These are phyloP conservation scores for Ormosia emarginata DNA, from an alignment of 306 rosid species.

Conservation along the genomic window DNA sequence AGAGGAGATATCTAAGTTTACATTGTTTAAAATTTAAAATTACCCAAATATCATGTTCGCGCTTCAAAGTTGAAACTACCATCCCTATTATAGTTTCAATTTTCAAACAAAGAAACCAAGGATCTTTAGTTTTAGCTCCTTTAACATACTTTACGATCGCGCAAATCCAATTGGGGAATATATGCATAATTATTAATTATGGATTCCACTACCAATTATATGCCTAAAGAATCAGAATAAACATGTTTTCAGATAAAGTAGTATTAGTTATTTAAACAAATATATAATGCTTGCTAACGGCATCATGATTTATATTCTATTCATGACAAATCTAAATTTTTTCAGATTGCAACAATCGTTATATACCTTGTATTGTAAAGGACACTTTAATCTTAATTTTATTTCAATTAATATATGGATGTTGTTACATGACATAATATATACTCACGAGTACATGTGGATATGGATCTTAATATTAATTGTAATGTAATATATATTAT, in stretches of 20 bases:
- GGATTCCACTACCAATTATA: neutral
- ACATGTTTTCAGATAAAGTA: neutral
- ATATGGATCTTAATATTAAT: conserved; percentile 2
- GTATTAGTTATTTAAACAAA: neutral
- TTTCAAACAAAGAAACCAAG: neutral
- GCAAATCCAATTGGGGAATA: neutral
- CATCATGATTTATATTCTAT: conserved; percentile 4
- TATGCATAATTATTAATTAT: neutral
- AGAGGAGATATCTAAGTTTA: neutral
- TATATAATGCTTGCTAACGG: neutral
- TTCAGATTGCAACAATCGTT: neutral
- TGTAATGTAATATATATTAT: neutral
- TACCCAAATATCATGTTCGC: neutral
- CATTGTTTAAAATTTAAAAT: neutral
- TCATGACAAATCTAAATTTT: neutral
- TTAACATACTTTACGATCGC: no score
- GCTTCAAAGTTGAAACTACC: neutral
- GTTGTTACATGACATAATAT: neutral
- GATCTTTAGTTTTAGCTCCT: neutral
- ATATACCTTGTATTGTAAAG: neutral
- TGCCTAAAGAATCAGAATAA: neutral
- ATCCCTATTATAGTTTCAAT: neutral
- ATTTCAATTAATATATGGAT: neutral
- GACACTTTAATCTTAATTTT: neutral
- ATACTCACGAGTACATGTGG: neutral